These are phyloP conservation scores for Pisolithus orientalis DNA, from an alignment of 768 basidiomycete genomes.

Conservation along the genomic window DNA sequence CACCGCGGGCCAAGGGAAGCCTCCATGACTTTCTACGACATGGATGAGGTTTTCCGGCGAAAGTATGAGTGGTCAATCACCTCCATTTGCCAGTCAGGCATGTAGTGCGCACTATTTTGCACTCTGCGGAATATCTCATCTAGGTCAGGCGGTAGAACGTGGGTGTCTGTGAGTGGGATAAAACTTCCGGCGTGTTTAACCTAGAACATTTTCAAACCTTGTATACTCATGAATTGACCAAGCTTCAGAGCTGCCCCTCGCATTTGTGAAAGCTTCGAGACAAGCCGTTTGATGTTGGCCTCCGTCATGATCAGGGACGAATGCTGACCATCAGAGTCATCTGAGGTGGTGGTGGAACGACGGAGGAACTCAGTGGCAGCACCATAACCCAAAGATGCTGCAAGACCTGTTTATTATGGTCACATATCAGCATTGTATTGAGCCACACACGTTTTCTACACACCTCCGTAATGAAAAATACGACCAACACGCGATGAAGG, in stretches of 20 bases:
- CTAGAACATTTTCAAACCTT: constrained; percentile 42
- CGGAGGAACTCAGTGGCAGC: constrained; percentile 84
- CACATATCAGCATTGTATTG: background rate
- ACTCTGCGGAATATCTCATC: constrained; percentile 87
- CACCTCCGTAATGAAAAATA: constrained; percentile 92
- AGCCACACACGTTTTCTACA: constrained; percentile 5
- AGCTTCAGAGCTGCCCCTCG: constrained; percentile 93
- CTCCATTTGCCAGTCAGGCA: constrained; percentile 99
- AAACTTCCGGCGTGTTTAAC: background rate
- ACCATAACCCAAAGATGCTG: constrained; percentile 82
- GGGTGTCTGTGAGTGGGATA: constrained; percentile 56
- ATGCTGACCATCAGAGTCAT: constrained; percentile 17
- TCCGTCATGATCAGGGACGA: constrained; percentile 81
- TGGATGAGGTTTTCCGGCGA: background rate
- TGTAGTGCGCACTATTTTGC: constrained; percentile 94
- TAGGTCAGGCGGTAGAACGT: constrained; percentile 79
- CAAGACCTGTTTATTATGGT: constrained; percentile 59
- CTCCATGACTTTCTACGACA: constrained; percentile 57
- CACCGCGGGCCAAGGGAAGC: constrained; percentile 73
- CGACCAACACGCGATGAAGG: constrained; percentile 87
- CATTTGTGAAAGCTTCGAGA: constrained; percentile 92
- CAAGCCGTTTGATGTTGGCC: constrained; percentile 83
- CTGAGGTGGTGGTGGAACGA: constrained; percentile 44
- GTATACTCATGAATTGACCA: constrained; percentile 96
- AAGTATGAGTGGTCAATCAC: constrained; percentile 32